phyloP scores from a whole-genome alignment of 495 filamentous ascomycete species.

The Aspergillus leporis region DNA sequence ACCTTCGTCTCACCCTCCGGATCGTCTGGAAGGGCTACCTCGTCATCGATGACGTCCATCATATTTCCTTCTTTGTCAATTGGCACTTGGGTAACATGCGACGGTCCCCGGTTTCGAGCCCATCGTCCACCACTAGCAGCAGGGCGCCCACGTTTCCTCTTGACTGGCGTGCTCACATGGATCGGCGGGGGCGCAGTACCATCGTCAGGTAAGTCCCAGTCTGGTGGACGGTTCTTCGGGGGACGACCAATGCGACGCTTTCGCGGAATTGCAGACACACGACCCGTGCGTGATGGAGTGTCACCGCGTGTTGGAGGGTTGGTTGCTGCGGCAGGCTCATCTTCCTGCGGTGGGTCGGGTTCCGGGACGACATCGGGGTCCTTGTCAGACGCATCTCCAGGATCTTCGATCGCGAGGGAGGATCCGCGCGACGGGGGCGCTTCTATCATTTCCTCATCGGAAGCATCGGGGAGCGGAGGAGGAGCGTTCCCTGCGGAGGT shows the following conservation, averaged over 20 bases:
- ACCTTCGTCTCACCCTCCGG: slow-evolving; percentile 90
- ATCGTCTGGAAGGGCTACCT: slow-evolving; percentile 85
- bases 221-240: slow-evolving; percentile 77
- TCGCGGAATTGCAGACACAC: slow-evolving; percentile 59
- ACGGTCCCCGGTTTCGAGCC: slow-evolving; percentile 65
- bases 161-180: slow-evolving; percentile 57
- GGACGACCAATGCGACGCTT: slow-evolving; percentile 83
- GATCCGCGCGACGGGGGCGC: slow-evolving; percentile 39
- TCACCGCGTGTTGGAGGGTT: slow-evolving; percentile 37
- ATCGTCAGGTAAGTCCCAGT: slow-evolving; percentile 67
- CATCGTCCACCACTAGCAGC: slow-evolving; percentile 70
- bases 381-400: slow-evolving; percentile 28
- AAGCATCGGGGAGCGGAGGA: slow-evolving; percentile 43
- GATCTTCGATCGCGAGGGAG: slow-evolving; percentile 33
- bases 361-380: slow-evolving; percentile 38
- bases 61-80: slow-evolving; percentile 95
- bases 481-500: slow-evolving; percentile 41
- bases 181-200: slow-evolving; percentile 52
- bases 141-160: slow-evolving; percentile 66
- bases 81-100: slow-evolving; percentile 75
- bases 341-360: slow-evolving; percentile 30
- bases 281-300: slow-evolving; percentile 32
- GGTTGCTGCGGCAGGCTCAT: slow-evolving; percentile 36
- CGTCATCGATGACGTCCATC: slow-evolving; percentile 88
- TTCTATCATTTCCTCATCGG: slow-evolving; percentile 53